A percentile compares a stretch with the other conserved stretches of the same genome.
Conservation (phyloP, 345 rosid genomes). For the Eutrema yunnanense region DNA sequence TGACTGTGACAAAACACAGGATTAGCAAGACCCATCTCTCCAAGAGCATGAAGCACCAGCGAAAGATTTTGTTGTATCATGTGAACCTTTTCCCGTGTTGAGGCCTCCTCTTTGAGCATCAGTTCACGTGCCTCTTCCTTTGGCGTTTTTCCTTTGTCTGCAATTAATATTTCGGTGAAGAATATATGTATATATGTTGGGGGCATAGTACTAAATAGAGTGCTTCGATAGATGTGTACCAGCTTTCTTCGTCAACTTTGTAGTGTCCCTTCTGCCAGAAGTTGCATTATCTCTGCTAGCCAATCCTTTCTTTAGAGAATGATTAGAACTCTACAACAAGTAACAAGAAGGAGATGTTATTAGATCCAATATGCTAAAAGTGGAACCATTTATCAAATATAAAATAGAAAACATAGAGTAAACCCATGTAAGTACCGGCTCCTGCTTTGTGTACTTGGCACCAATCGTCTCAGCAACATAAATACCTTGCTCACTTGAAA, state of each 20-base stretch:
- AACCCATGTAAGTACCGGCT: conserved; percentile 31
- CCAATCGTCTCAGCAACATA: conserved; percentile 75
- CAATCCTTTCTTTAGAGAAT: conserved; percentile 58
- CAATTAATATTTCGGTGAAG: conserved; percentile 9
- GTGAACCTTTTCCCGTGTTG: conserved; percentile 58
- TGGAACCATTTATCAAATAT: background rate
- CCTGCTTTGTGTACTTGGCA: conserved; percentile 60
- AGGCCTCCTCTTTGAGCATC: conserved; percentile 87
- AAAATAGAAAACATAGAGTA: background rate
- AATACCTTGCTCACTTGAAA: conserved; percentile 78
- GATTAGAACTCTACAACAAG: conserved; percentile 35
- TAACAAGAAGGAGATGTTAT: conserved; percentile 34
- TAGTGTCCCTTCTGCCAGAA: conserved; percentile 57
- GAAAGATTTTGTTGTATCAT: conserved; percentile 62
- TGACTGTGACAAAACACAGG: conserved; percentile 94
- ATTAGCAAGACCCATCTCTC: conserved; percentile 85
- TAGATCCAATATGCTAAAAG: conserved; percentile 17
- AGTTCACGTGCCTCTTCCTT: conserved; percentile 94
- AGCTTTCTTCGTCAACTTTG: conserved; percentile 61
- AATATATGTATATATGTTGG: conserved; percentile 1
- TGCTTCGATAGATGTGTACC: conserved; percentile 36
- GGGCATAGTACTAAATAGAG: background rate
- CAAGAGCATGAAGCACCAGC: conserved; percentile 70
- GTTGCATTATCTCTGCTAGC: conserved; percentile 48
- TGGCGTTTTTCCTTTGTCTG: conserved; percentile 87